Evolutionary conservation across 179 eudicot species (phyloP).

Genomic region (Spergularia azorica): DNA sequence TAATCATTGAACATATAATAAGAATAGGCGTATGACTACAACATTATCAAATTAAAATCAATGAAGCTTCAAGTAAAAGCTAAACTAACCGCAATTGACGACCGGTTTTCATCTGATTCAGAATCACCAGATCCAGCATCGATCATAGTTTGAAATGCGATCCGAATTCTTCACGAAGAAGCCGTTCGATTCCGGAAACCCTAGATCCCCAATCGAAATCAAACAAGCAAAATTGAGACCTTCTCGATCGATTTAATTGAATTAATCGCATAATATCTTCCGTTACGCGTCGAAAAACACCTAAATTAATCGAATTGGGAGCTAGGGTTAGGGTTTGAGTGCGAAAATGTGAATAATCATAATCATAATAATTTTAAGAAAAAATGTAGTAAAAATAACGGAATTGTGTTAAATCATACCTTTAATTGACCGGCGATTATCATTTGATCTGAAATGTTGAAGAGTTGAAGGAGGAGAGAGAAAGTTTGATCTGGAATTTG

Average conservation of each 20-base stretch:
- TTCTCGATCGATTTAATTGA: neutral
- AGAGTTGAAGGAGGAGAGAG: neutral
- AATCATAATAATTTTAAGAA: no score
- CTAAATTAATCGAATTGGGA: neutral
- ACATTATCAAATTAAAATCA: neutral
- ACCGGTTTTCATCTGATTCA: neutral
- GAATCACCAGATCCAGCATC: no score
- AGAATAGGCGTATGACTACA: neutral
- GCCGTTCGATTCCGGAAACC: neutral
- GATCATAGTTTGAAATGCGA: neutral
- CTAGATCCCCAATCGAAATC: conserved; percentile 14
- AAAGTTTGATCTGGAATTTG: neutral
- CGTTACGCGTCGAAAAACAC: neutral
- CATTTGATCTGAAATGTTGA: no score
- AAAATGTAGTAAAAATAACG: no score
- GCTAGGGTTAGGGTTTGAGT: conserved; percentile 18
- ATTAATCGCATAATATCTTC: neutral
- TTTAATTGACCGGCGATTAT: no score
- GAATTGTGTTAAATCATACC: no score
- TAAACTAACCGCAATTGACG: conserved; percentile 24
- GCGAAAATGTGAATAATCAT: no score
- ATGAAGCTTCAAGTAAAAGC: neutral
- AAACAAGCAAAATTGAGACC: neutral
- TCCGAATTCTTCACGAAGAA: neutral
- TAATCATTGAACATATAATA: no score